phyloP scores from a whole-genome alignment of 176 grass and related monocot genomes.

The Eragrostis nindensis region DNA sequence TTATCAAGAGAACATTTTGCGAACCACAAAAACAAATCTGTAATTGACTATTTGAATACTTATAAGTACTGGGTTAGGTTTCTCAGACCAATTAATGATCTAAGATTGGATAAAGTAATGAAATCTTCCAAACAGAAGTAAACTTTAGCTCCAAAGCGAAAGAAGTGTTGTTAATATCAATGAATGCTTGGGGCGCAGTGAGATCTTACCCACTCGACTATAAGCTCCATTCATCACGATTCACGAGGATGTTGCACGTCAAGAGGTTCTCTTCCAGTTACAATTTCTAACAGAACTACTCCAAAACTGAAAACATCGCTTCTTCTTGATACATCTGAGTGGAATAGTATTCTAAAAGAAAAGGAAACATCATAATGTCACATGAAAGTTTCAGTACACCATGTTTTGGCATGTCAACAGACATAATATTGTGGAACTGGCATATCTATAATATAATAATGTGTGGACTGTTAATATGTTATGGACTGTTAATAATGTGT shows the following conservation, averaged over 20 bases:
- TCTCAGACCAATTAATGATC: constrained; percentile 1
- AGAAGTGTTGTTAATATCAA: background rate
- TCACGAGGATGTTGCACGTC: constrained; percentile 63
- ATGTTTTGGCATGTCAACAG: background rate
- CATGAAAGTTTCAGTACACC: background rate
- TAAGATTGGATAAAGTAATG: background rate
- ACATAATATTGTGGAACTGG: constrained; percentile 4
- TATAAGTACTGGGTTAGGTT: background rate
- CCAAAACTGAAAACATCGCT: constrained; percentile 77
- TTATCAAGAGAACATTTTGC: background rate
- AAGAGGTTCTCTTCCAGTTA: constrained; percentile 75
- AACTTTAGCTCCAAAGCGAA: background rate
- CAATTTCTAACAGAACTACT: constrained; percentile 77
- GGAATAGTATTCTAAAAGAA: constrained; percentile 70
- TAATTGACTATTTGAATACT: background rate
- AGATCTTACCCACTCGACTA: constrained; percentile 75
- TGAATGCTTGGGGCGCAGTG: background rate
- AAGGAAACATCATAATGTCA: background rate
- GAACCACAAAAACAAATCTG: background rate
- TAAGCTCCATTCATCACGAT: constrained; percentile 72
- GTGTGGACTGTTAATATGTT: no score
- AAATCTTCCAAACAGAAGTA: background rate
- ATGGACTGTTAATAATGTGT: no score
- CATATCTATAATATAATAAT: background rate
- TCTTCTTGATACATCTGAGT: constrained; percentile 66